Evolutionary conservation across 1,284 basidiomycete genomes (phyloP), one percentile per base, ranked within the genome.

Genomic region (Microbotryum scabiosae): DNA sequence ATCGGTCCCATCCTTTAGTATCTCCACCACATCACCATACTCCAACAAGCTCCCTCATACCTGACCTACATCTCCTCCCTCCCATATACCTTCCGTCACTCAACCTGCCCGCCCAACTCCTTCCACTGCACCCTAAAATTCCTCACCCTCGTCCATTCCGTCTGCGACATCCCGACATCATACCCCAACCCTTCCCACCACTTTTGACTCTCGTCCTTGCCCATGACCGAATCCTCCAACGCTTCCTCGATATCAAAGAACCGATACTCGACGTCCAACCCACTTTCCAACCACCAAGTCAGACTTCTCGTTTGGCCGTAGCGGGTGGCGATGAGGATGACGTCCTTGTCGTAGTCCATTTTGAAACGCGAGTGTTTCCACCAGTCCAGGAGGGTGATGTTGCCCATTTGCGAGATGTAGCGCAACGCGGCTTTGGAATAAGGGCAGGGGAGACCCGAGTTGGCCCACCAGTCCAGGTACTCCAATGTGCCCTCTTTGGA

Each of bases 161-260:
- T 63, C 7, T 59, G 56, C n/a, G 57, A 50, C 48, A 68, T 47
- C 5, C n/a, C 21, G 4, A 55, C 46, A n/a, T 63, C 58, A 51
- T 65, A 68, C 10, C 66, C 66, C 10, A 26, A 51, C 64, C 75
- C 75, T 71, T 79, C 81, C 87, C 87, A 89, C 87, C 87, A 89
- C 56, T 77, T 78, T 59, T 60, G 57, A n/a, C 52, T 51, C 43
- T 48, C 54, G 25, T 64, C 67, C 68, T 85, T 80, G 16, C 84
- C 85, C 55, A 79, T 79, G 54, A 87, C 85, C 1, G 85, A 84
- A 69, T 90, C 87, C 73, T 90, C 87, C 66, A 90, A 74, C 4
- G 87, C 88, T 76, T 88, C 88, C 72, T 90, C 88, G 58, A 76
- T 73, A 54, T 90, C 87, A 71, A 87, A 88, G 80, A 87, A 84